These are phyloP conservation scores for Apiosordaria backusii DNA, from an alignment of 495 filamentous ascomycete species.

Conservation along the genomic window DNA sequence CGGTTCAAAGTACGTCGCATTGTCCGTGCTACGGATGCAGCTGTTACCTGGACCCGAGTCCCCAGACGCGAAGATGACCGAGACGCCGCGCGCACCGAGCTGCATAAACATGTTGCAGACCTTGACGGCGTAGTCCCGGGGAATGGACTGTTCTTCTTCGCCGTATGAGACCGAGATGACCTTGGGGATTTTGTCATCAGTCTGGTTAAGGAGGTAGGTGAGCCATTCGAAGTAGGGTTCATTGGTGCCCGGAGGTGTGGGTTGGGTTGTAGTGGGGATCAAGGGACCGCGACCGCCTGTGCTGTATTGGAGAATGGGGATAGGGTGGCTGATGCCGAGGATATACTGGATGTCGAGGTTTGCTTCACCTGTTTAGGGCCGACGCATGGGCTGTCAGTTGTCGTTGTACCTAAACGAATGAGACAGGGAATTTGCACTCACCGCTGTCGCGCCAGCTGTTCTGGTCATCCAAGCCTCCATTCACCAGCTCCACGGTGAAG, in stretches of 20 bases:
- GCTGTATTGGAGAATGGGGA: constrained; percentile 43
- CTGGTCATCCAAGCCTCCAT: constrained; percentile 51
- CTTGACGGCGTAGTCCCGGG: constrained; percentile 58
- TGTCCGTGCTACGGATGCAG: constrained; percentile 67
- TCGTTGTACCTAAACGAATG: background rate
- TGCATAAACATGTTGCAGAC: constrained; percentile 65
- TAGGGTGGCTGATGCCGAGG: constrained; percentile 42
- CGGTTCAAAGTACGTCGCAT: constrained; percentile 64
- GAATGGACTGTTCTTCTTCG: constrained; percentile 75
- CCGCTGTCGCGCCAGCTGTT: constrained; percentile 31
- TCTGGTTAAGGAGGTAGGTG: constrained; percentile 44
- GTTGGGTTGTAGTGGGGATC: constrained; percentile 57
- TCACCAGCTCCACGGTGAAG: constrained; percentile 60
- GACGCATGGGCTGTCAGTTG: background rate
- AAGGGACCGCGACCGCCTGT: constrained; percentile 47
- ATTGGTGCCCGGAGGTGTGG: constrained; percentile 53
- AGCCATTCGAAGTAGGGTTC: constrained; percentile 79
- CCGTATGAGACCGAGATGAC: constrained; percentile 78
- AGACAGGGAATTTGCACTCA: constrained; percentile 9
- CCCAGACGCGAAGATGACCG: constrained; percentile 69
- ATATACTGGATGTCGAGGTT: constrained; percentile 76
- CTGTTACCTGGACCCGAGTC: constrained; percentile 66
- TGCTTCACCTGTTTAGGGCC: constrained; percentile 48
- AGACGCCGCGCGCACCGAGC: constrained; percentile 72
- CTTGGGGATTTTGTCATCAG: constrained; percentile 57